Base-by-base conservation (phyloP, 1,284 basidiomycete genomes). In the Trichosporon asahii region DNA sequence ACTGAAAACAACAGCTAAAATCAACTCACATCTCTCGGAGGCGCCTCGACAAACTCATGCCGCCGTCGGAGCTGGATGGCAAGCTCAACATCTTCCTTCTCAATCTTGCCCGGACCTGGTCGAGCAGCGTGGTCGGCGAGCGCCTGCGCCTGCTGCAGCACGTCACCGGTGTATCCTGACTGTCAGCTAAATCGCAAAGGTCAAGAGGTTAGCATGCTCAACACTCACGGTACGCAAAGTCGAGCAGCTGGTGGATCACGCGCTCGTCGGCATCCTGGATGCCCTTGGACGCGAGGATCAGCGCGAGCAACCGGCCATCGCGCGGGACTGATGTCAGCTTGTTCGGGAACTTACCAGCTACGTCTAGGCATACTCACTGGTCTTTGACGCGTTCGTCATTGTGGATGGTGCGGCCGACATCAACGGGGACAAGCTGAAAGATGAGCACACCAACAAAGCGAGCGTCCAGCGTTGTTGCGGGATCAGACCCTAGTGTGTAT, bases 11-110 rank as follows among this genome's bases (percentile, higher is more conserved):
- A 31, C 55, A 61, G 57, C 57, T 53, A 33, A 31, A 23, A 3
- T 9, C 11, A 12, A 85, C 87, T 76, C 75, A 97, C 96, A 88
- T 98, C 97, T 84, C 98, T 94, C 0, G 95, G 94, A 23, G 97
- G 91, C 14, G 94, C 88, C 31, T 94, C 93, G 33, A 92, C 94
- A 81, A 96, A 93, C 81, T 95, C 93, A 89, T 95, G 95, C 65
- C 95, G 94, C 15, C 96, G 93, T 67, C 95, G 88, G 29, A 93
- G 91, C 82, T 97, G 94, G 23, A 98, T 92, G 0, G 95, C 94
- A 61, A 99, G 86, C 25, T 91, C 89, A 49, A 97, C 86, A 83
- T 99, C 97, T 70, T 98, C 94, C 85, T 93, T 89, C 73, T 95
- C 92, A 63, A 95, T 87, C 82, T 90, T 92, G 68, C 89, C 89